Evolutionary conservation across 2,329 filamentous ascomycete species (phyloP), one percentile per base, ranked within the genome.

Genomic region (Plectosphaerella sp.): DNA sequence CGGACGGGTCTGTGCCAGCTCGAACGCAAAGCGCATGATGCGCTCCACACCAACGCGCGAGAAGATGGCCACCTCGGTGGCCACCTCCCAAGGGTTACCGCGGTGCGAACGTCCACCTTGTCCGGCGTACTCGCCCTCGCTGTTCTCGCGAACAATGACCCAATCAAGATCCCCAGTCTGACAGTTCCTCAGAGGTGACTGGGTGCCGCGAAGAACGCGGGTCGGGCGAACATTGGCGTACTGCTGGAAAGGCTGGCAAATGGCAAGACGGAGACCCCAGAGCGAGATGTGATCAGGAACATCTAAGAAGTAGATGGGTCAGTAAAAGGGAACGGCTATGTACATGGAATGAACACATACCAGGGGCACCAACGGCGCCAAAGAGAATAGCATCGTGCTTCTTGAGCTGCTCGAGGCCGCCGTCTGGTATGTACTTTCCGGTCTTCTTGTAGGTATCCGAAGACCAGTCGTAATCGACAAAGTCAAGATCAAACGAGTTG

Each of bases 91-190:
- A 0, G 78, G 72, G 51, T 76, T 71, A 9, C 81, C 78, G 2
- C 70, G 67, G 64, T 86, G 83, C 0, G 81, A 83, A 0, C 81
- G 75, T 0, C 84, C 84, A 2, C 83, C 83, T 53, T 87, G 82
- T 0, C 83, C 83, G 1, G 82, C 80, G 55, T 87, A 86, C 59
- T 87, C 83, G 49, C 83, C 83, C 57, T 87, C 83, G 24, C 79
- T 83, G 65, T 86, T 87, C 67, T 87, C 84, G 22, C 83, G 80
- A 41, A 87, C 70, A 50, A 87, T 85, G 10, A 86, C 80, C 82
- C 83, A 86, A 66, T 87, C 80, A 0, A 86, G 68, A 52, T 83
- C 77, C 4, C 76, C 77, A 11, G 70, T 64, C 51, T 66, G 61
- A 59, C 78, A 67, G 60, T 78, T 72, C 9, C 61, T 53, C 8